Evolutionary conservation across 2,329 filamentous ascomycete species (phyloP).

Genomic region (Clonostachys chloroleuca): DNA sequence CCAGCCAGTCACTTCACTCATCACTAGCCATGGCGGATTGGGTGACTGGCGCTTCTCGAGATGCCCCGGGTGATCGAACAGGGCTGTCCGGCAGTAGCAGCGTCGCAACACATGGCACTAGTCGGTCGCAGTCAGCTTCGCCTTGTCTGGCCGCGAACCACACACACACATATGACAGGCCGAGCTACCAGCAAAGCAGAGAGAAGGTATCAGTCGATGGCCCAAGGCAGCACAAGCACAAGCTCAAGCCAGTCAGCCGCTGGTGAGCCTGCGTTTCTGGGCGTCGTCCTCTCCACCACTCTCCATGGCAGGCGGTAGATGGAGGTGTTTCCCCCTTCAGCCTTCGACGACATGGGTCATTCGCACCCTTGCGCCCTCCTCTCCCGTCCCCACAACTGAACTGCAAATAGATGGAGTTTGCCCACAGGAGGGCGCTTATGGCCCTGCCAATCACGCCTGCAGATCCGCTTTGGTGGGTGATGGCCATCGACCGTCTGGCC

Average conservation of each 20-base stretch:
- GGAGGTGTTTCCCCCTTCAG: background rate
- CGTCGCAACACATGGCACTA: slow-evolving; percentile 1
- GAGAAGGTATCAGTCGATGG: background rate
- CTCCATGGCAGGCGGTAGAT: too few species aligned
- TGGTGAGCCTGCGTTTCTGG: background rate
- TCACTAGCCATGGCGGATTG: too few species aligned
- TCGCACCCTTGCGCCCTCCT: background rate
- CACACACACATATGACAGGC: too few species aligned
- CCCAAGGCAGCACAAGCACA: background rate
- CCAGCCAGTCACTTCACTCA: too few species aligned
- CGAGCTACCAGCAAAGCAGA: too few species aligned
- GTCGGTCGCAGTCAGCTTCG: too few species aligned
- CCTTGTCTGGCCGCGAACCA: too few species aligned
- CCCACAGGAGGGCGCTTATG: slow-evolving; percentile 6
- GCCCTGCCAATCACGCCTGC: slow-evolving; percentile 21
- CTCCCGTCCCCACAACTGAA: background rate
- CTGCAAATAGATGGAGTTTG: background rate
- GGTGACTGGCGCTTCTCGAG: too few species aligned
- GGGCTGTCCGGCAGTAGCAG: slow-evolving; percentile 1
- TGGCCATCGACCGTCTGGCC: slow-evolving; percentile 14
- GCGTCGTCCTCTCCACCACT: background rate
- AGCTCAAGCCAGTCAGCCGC: background rate
- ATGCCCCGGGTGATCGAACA: too few species aligned
- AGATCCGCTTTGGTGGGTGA: slow-evolving; percentile 20
- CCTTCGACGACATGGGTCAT: background rate